Base-by-base conservation (phyloP, 495 filamentous ascomycete genomes). In the Antarctomyces pellizariae region DNA sequence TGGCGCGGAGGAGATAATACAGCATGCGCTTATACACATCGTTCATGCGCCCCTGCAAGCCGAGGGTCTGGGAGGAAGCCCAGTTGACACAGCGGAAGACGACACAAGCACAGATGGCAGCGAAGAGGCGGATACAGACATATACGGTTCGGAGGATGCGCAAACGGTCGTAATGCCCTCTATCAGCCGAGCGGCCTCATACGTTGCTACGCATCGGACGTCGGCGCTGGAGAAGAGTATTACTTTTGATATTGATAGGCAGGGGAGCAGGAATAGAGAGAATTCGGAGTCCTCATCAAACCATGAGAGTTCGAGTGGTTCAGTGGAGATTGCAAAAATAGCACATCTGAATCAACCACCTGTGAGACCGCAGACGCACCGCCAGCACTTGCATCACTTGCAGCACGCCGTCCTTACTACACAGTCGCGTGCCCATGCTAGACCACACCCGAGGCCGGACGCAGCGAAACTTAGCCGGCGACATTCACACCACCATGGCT, bases 181-280 rank as follows among this genome's bases (percentile, higher is more conserved):
- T 34, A 74, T 91, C 30, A 65, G 75, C 37, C 61, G 59, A 9
- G 50, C 56, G 9, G 80, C 84, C 21, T 75, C 66, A 25, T 60
- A 71, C 22, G 56, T 90, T 32, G 70, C 68, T 16, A 65, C 69
- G 11, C 62, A 74, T 8, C 57, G 55, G 23, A 84, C 74, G 0
- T 70, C 78, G 2, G 66, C 71, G 6, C 64, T 68, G 19, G 79
- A 89, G 42, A 84, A 76, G 50, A 64, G 50, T 17, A 65, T 68
- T 0, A 65, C 64, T 0, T 51, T 91, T 52, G 41, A 26, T 46
- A 45, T 6, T 34, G 42, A 26, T 31, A 31, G 9, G 22, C 34
- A 20, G 37, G 32, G 24, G 37, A 43, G 8, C 23, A 22, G 17
- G 12, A 25, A 8, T 14, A 14, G 16, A 36, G n/a, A 16, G 16